Base-by-base conservation (phyloP, 1,284 basidiomycete genomes). In the Papiliotrema fonsecae region DNA sequence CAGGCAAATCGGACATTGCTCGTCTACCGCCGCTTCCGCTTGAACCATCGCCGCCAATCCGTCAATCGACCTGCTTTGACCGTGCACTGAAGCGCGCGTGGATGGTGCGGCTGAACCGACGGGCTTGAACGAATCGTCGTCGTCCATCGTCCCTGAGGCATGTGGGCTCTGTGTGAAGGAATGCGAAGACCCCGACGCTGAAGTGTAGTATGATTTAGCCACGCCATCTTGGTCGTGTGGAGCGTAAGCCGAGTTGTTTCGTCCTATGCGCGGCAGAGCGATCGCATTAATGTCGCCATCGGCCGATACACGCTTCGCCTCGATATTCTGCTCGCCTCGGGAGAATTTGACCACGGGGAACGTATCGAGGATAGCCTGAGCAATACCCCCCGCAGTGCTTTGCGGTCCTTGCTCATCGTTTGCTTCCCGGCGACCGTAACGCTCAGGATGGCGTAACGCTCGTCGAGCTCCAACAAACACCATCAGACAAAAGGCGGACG, bases 1-100 rank as follows among this genome's bases (percentile, higher is more conserved):
- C 52, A 94, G 85, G 67, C 92, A 96, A 56, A 96, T 96, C 6
- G 92, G 90, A 73, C 91, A 96, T 22, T 86, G 89, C 68, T 89
- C 86, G 34, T 81, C 80, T 13, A 53, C 55, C 44, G 24, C 27
- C 14, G 18, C 28, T 45, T 26, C 42, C 42, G 32, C 34, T n/a
- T n/a, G n/a, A n/a, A n/a, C n/a, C 34, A 19, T 19, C 16, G 44
- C 32, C 6, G 42, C 39, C 14, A n/a, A 13, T 18, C 31, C 25
- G 21, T 35, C 14, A 16, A 35, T 35, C 16, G 16, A 6, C 14
- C 34, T 35, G 16, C 16, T 4, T 16, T 34, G 14, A 13, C n/a
- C 32, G 38, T 42, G 32, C 45, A 16, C 30, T 31, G 30, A 31
- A 10, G 30, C 16, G 30, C 30, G 30, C 30, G 16, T 35, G 16